Base-by-base conservation (phyloP, 2,329 filamentous ascomycete species). In the Claviceps fusiformis region DNA sequence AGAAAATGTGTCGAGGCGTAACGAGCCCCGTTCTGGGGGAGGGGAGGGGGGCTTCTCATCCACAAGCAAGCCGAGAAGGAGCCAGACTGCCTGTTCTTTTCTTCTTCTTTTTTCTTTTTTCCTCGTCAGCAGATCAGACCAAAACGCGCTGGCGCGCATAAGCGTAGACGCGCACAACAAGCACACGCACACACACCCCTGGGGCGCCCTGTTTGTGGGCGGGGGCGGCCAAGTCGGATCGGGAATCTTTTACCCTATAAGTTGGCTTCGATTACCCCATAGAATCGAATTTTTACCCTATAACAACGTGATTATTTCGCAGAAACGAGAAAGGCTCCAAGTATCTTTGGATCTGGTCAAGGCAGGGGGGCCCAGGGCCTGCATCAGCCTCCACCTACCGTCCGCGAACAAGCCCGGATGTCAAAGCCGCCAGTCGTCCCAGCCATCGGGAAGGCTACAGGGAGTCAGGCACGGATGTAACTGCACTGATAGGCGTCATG, bases 261-360 rank as follows among this genome's bases (percentile, higher is more conserved):
- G 35, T 59, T 56, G 57, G 51, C 31, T 54, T 35, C 15, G 43
- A 52, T 59, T 58, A 59, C 56, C 58, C 58, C 54, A 60, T 57
- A 58, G 55, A 57, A 55, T 56, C 53, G 53, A 47, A 29, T 54
- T 59, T 58, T 65, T 65, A 65, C 63, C 62, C 61, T 64, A 64
- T 62, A 62, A 61, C 58, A 64, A 64, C 62, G 63, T 64, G 64
- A n/a, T n/a, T n/a, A 65, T 64, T 52, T 53, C 39, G 54, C 52
- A 53, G 55, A n/a, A 51, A 15, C 35, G 53, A 54, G 15, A n/a
- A n/a, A n/a, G n/a, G n/a, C n/a, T n/a, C n/a, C n/a, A 33, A 31
- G 52, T 52, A 55, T 56, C 53, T 56, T 49, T 54, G 7, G 45
- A 47, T 29, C 45, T 17, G 27, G 13, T 33, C 43, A 24, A 41